These are phyloP conservation scores for Penicillium herquei DNA, from an alignment of 495 filamentous ascomycete species.

Conservation along the genomic window DNA sequence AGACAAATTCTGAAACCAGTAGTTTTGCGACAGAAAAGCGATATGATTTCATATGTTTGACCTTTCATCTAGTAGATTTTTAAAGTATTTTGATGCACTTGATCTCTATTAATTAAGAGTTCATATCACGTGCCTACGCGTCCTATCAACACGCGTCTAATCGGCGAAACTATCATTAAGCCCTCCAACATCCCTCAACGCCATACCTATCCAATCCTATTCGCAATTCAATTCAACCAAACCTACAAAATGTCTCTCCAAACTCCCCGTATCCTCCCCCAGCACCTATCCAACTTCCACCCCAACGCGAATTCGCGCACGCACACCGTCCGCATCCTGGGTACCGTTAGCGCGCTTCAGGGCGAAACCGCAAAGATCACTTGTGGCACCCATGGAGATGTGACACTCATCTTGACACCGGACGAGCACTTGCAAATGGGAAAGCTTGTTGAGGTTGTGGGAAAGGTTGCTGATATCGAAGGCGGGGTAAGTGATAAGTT, in stretches of 20 bases:
- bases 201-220: not conserved
- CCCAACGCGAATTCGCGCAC: constrained; percentile 33
- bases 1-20: too few species aligned
- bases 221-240: not conserved
- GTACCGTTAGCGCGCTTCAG: constrained; percentile 75
- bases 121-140: constrained; percentile 9
- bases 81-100: too few species aligned
- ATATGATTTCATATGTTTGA: too few species aligned
- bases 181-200: not conserved
- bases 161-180: not conserved
- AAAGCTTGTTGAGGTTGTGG: constrained; percentile 83
- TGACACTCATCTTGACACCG: constrained; percentile 72
- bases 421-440: constrained; percentile 77
- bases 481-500: constrained; percentile 27
- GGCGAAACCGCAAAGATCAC: constrained; percentile 80
- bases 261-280: constrained; percentile 68
- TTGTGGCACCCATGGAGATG: constrained; percentile 61
- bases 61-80: too few species aligned
- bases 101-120: not conserved
- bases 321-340: constrained; percentile 78
- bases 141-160: constrained; percentile 8
- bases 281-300: constrained; percentile 65
- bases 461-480: constrained; percentile 71
- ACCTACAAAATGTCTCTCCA: constrained; percentile 47
- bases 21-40: too few species aligned